Evolutionary conservation across 2,329 filamentous ascomycete species (phyloP), one percentile per base, ranked within the genome.

Genomic region (Colletotrichum camelliae): DNA sequence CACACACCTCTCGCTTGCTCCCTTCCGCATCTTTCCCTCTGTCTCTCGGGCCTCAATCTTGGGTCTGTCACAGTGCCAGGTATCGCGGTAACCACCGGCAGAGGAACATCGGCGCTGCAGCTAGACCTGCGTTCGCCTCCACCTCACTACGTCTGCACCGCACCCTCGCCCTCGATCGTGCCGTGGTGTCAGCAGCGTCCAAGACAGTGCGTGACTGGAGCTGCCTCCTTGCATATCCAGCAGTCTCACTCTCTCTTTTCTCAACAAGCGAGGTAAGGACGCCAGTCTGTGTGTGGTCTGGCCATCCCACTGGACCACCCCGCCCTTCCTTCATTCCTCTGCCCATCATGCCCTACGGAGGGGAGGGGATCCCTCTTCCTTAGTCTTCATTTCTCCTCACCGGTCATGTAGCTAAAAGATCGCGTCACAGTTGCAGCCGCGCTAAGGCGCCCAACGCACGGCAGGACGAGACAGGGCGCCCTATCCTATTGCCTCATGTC

Each of bases 401-500:
- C 27, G 29, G 21, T 58, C 33, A n/a, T 18, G 61, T 58, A 72
- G 68, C 61, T 48, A 29, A 61, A 31, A 67, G n/a, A 35, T 64
- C 72, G 35, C 62, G 72, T 67, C 55, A 62, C 68, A 65, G 52
- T 64, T 57, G 33, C 62, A 72, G 55, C 48, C 39, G 21, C 72
- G 69, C 72, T 72, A 67, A 75, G 62, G 69, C 69, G 66, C 35
- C 72, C 67, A 72, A 75, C 55, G 62, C 69, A 72, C 48, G 12
- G 39, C 24, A 66, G 35, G 9, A 52, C 43, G 43, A 52, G 29
- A 60, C 72, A 71, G 48, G 60, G 58, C 29, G 43, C 33, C 58
- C 72, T 66, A 71, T 71, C 60, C 43, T 21, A 52, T 21, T 21
- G 10, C 43, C 43, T 52, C 43, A 21, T n/a, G 43, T 52, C n/a